A percentile compares a stretch with the other conserved stretches of the same genome.
phyloP scores from a whole-genome alignment of 2,329 filamentous ascomycete species.

The Fusarium continuum region DNA sequence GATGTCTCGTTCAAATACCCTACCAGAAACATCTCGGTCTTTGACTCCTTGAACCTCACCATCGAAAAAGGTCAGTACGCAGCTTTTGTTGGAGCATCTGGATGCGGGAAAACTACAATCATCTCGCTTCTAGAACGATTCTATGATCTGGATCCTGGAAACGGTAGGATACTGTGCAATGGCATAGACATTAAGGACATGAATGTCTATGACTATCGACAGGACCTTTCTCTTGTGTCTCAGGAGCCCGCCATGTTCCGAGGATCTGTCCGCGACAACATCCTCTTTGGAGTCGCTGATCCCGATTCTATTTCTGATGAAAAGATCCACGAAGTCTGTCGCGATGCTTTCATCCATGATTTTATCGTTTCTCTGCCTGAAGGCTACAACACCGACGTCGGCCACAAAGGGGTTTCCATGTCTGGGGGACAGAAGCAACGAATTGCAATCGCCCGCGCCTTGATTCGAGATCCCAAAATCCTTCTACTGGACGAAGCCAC shows the following conservation, averaged over 20 bases:
- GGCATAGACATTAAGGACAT: constrained; percentile 65
- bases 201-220: constrained; percentile 69
- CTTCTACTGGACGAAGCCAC: constrained; percentile 79
- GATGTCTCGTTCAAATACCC: constrained; percentile 69
- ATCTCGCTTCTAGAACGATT: constrained; percentile 73
- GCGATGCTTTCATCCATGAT: constrained; percentile 73
- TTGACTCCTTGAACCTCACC: constrained; percentile 68
- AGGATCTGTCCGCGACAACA: constrained; percentile 75
- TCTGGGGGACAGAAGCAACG: constrained; percentile 78
- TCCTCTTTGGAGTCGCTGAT: constrained; percentile 68
- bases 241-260: constrained; percentile 79
- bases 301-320: constrained; percentile 61
- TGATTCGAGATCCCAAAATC: constrained; percentile 70
- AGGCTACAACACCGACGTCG: constrained; percentile 74
- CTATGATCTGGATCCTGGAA: constrained; percentile 65
- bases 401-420: constrained; percentile 71
- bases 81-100: constrained; percentile 74
- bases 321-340: constrained; percentile 63
- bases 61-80: constrained; percentile 75
- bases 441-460: constrained; percentile 73
- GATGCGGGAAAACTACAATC: constrained; percentile 77
- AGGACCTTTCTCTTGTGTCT: constrained; percentile 73
- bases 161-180: constrained; percentile 72
- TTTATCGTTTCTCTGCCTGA: constrained; percentile 74
- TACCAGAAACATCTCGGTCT: constrained; percentile 64